A percentile compares a stretch with the other conserved stretches of the same genome.
Conservation (phyloP, 306 rosid genomes). For the Ormosia emarginata region DNA sequence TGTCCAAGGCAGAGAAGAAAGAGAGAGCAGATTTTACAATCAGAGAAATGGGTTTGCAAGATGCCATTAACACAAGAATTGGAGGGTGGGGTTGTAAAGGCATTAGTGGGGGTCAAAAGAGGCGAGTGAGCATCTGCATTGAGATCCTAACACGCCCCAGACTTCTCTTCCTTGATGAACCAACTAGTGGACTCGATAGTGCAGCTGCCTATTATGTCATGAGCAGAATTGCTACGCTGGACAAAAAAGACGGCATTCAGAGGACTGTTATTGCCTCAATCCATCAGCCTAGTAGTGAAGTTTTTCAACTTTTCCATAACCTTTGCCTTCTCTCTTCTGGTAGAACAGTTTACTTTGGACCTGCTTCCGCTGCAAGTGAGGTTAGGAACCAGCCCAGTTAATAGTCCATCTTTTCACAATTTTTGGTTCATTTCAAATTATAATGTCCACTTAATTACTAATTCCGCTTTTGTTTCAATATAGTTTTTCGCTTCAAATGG, state of each 20-base stretch:
- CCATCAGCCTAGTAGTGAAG: constrained; percentile 72
- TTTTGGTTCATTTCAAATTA: neutral
- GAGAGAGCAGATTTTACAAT: constrained; percentile 42
- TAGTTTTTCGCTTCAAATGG: constrained; percentile 69
- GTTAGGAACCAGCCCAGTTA: constrained; percentile 14
- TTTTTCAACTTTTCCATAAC: constrained; percentile 59
- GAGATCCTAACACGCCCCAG: constrained; percentile 46
- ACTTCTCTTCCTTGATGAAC: constrained; percentile 53
- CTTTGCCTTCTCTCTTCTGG: constrained; percentile 73
- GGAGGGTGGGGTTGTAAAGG: constrained; percentile 50
- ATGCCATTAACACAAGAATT: constrained; percentile 42
- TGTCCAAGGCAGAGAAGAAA: constrained; percentile 40
- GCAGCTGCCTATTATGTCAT: constrained; percentile 78
- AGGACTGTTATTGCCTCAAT: constrained; percentile 61
- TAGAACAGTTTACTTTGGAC: constrained; percentile 64
- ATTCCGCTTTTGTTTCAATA: neutral
- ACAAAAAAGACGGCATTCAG: constrained; percentile 24
- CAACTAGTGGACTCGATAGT: constrained; percentile 67
- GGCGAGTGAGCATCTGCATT: constrained; percentile 44
- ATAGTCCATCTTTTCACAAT: neutral
- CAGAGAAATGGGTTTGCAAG: constrained; percentile 50
- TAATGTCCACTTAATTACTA: neutral
- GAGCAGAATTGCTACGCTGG: constrained; percentile 49
- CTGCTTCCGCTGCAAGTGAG: constrained; percentile 57
- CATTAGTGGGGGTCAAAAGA: constrained; percentile 48